Base-by-base conservation (phyloP, 371 early-diverging fungal genomes). In the Syncephalis plumigaleata region DNA sequence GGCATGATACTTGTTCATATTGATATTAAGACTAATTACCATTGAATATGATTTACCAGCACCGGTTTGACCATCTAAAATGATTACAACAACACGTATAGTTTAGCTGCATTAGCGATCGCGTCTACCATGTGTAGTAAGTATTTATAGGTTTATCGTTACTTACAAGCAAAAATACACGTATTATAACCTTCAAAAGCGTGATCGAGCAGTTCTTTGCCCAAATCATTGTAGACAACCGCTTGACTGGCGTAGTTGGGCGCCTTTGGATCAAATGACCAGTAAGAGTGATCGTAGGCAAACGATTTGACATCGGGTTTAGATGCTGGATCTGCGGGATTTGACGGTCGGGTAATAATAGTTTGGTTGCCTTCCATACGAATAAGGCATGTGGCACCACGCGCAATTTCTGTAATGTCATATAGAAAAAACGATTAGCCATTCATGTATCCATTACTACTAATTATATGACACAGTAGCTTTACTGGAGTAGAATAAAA, bases 111-210 rank as follows among this genome's bases (percentile, higher is more conserved):
- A n/a, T n/a, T n/a, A n/a, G n/a, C n/a, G n/a, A n/a, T n/a, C n/a
- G n/a, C n/a, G n/a, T n/a, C n/a, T n/a, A n/a, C n/a, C n/a, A n/a
- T n/a, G n/a, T n/a, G n/a, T n/a, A n/a, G n/a, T n/a, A n/a, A n/a
- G n/a, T n/a, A n/a, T n/a, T n/a, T n/a, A 16, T n/a, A 17, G 20
- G 31, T 21, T 17, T 13, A 26, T 1, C 25, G n/a, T 21, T 9
- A 37, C 60, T 60, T 70, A 79, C 77, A 90, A 25, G 88, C 91
- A 57, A 88, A 81, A 36, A 90, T 84, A 65, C 84, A 84, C 42
- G 81, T 78, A 56, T 88, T 85, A 61, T 88, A 90, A 22, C 90
- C 89, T 27, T 68, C 72, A 52, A 90, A 81, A 2, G 91, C 84
- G 52, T 93, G 91, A 51, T 84, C 76, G 18, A 89, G 61, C 24